Base-by-base conservation (phyloP, 495 filamentous ascomycete species). In the Ramalina intermedia region DNA sequence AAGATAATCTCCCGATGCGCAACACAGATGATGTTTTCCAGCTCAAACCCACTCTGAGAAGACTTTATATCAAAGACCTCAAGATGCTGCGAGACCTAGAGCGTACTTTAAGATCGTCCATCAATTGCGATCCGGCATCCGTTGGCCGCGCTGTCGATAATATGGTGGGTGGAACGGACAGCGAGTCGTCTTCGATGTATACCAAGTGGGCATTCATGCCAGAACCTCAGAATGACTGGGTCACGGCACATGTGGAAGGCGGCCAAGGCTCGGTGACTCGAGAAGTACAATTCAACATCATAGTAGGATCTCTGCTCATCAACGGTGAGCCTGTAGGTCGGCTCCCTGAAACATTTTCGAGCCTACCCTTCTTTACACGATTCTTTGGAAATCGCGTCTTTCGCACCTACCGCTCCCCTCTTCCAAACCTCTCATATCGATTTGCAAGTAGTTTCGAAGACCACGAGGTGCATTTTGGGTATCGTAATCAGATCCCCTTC, bases 311-410 rank as follows among this genome's bases (percentile, higher is more conserved):
- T 26, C 50, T 80, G 1, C 52, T 77, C 0, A 61, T 79, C 2
- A 63, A 75, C 41, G 68, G 70, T 0, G 63, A 69, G 37, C 66
- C 68, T 1, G 46, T 72, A 24, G 70, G 70, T 2, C 69, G 65
- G 24, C 59, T 80, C 1, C 73, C 75, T 0, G 54, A 60, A 0
- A 61, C 72, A 1, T 64, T 64, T 29, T 59, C 63, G 27, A 53
- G 66, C 29, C 56, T 57, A 6, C n/a, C 42, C 0, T 50, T 61
- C 2, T 55, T 78, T 6, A 58, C 64, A 27, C 58, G 66, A 9
- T 64, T 80, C 1, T 79, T 77, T 51, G 71, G 67, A 14, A 60
- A 63, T n/a, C 66, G 70, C 50, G 62, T 62, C 24, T 63, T 78
- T 5, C 37, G 64, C 2, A 68, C 65, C 0, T 74, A 60, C 42